Base-by-base conservation (phyloP, 352 stramenopile genomes). In the Globisporangium solare region DNA sequence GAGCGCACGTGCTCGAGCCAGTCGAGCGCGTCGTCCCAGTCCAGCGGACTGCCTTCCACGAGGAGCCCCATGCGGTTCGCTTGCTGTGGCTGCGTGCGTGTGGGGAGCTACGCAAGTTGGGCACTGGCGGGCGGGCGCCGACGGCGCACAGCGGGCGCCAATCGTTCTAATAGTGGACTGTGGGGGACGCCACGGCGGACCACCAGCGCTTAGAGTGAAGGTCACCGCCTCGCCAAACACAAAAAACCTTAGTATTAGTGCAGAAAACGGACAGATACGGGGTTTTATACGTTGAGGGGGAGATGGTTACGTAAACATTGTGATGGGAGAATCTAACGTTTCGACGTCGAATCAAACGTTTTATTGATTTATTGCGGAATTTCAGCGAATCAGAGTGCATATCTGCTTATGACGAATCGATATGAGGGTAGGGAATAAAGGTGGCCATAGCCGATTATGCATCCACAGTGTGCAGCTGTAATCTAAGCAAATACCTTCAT, bases 1-100 rank as follows among this genome's bases (percentile, higher is more conserved):
- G 89, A 66, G 45, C 96, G 87, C 60, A 99, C 95, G 69, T 99
- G 96, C 52, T 95, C 75, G 27, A 99, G 81, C 93, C 98, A 94
- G 61, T 97, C 86, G 48, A 98, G 86, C 39, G 95, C 95, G 51
- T 98, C 88, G 46, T 98, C 84, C 96, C 96, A 99, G 54, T 88
- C 86, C 73, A 99, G 79, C 40, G 97, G 96, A 65, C 90, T 95
- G 56, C 97, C 97, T 48, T 98, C 94, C 47, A 95, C 86, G 14
- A 95, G 70, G 8, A 95, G 66, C 35, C 86, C 86, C 86, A 95
- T 95, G 15, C 17, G 35, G 32, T 7, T n/a, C n/a, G n/a, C n/a
- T n/a, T n/a, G 8, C 27, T 37, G 24, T 22, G 1, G 49, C n/a
- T 40, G 45, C 31, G 7, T 6, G 7, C 6, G 27, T 35, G 21